Base-by-base conservation (phyloP, 148 eudicot species). In the Camellia granthamiana region DNA sequence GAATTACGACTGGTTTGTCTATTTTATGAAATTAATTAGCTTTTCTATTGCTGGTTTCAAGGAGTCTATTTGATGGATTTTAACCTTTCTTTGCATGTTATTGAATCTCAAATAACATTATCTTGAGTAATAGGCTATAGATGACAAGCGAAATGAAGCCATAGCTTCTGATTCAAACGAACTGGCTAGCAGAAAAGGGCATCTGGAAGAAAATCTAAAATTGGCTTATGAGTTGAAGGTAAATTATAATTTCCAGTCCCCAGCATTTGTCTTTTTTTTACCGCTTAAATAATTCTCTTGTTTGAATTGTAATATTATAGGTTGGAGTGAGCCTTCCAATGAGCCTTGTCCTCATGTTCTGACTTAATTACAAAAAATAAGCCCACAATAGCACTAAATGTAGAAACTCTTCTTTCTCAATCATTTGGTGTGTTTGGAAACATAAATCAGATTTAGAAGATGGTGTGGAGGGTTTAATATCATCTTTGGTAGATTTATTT, bases 151-250 rank as follows among this genome's bases (percentile, higher is more conserved):
- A 83, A 91, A 75, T 84, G 98, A 93, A 83, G 87, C 89, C 58
- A 79, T 93, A 80, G 83, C 81, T 85, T 86, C 93, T 75, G 93
- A 91, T 74, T 82, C 88, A 72, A 90, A 88, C 56, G 96, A 93
- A 78, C 49, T 95, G 84, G 90, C 89, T 58, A 85, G 80, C 68
- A 93, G 98, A 84, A 95, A 91, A 88, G 86, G 83, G 56, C 88
- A 88, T 84, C 87, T 95, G 82, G 95, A 93, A 81, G 90, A 93
- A 80, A 89, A 90, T 84, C 46, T 90, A 54, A 91, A 83, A 82
- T 84, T 95, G 78, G 84, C 91, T 77, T 89, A 85, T 79, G 88
- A 89, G 56, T 87, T 95, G 80, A 91, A 91, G 98, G 98, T 95
- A 78, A 76, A 63, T 77, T 19, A 38, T 60, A 38, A 30, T 55